These are phyloP conservation scores for Tetrapisispora namnaoensis DNA, from an alignment of 805 yeast species.

Conservation along the genomic window DNA sequence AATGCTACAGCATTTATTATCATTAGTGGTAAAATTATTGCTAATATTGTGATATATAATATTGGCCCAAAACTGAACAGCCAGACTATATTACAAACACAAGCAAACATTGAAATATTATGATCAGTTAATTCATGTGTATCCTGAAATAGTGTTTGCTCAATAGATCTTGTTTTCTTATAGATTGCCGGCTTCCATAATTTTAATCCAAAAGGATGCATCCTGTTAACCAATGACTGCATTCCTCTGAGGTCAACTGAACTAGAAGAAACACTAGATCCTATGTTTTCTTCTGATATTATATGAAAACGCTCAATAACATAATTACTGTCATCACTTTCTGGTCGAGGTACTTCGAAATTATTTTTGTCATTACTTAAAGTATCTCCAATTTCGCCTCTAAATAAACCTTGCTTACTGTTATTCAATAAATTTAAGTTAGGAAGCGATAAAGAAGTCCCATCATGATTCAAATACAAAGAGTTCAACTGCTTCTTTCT, in stretches of 20 bases:
- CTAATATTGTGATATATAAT: conserved; percentile 33
- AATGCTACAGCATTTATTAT: no score
- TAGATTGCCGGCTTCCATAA: conserved; percentile 98
- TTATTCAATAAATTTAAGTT: no score
- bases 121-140: conserved; percentile 64
- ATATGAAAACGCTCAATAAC: neutral
- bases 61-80: conserved; percentile 42
- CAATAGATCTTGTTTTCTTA: conserved; percentile 85
- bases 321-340: neutral
- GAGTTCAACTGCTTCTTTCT: neutral
- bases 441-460: neutral
- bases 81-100: conserved; percentile 66
- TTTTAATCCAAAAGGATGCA: conserved; percentile 97
- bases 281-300: neutral
- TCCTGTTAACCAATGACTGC: conserved; percentile 92
- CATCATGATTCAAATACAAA: neutral
- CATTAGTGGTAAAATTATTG: conserved; percentile 16
- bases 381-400: neutral
- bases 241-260: conserved; percentile 52
- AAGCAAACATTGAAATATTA: conserved; percentile 49
- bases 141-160: conserved; percentile 82
- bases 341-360: neutral
- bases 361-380: neutral
- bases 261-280: conserved; percentile 35
- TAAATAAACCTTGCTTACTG: neutral